Percentiles rank a stretch among this genome's conserved stretches.
Conservation (phyloP, 192 early-diverging fungal genomes). For the Linderina pennispora region DNA sequence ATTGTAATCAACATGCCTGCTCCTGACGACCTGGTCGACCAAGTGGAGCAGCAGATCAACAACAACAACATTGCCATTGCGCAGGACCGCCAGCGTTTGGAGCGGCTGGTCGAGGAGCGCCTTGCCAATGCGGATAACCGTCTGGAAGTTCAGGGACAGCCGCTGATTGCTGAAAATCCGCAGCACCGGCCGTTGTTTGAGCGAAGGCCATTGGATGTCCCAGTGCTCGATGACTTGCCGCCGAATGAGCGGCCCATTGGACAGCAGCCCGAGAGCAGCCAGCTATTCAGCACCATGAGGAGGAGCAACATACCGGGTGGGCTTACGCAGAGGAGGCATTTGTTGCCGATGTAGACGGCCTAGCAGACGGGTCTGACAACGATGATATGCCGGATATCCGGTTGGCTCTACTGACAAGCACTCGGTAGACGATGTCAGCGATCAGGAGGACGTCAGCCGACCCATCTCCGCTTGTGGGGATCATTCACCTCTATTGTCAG, state of each 20-base stretch:
- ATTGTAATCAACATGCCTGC: conserved; percentile 49
- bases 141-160: conserved; percentile 17
- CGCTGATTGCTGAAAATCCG: conserved; percentile 32
- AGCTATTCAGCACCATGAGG: neutral
- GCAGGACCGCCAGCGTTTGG: no score
- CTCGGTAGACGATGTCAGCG: neutral
- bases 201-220: conserved; percentile 14
- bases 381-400: no score
- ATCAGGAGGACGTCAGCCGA: no score
- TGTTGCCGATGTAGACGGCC: no score
- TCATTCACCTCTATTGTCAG: no score
- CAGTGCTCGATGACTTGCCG: conserved; percentile 16
- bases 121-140: neutral
- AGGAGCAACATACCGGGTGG: no score
- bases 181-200: conserved; percentile 32
- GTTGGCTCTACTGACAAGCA: no score
- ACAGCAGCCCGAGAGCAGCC: conserved; percentile 4
- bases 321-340: neutral
- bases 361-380: neutral
- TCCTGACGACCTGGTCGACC: conserved; percentile 28
- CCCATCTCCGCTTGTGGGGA: no score
- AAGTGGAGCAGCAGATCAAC: conserved; percentile 24
- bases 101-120: no score
- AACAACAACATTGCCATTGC: conserved; percentile 6
- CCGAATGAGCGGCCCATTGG: conserved; percentile 26